A percentile compares a stretch with the other conserved stretches of the same genome.
Evolutionary conservation across 164 flowering plant species (phyloP).

Genomic region (Piper longum): DNA sequence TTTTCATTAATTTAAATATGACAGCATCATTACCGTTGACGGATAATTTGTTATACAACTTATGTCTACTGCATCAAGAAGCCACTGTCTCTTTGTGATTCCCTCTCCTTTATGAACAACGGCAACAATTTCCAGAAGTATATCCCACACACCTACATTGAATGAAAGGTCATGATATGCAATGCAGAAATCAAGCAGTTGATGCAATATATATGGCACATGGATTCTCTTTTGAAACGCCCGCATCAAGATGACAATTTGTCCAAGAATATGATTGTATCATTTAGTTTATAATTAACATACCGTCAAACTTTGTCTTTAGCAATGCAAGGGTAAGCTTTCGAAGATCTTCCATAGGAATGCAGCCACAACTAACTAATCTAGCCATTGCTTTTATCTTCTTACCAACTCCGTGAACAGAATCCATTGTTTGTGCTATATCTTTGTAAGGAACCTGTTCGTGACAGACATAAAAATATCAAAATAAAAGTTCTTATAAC

Average conservation of each 20-base stretch:
- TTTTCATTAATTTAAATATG: too few species aligned
- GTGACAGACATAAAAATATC: not conserved
- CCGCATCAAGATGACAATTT: not conserved
- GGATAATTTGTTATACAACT: slow-evolving; percentile 70
- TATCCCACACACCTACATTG: slow-evolving; percentile 52
- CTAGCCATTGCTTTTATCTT: slow-evolving; percentile 48
- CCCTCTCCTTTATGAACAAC: slow-evolving; percentile 53
- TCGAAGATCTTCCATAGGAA: slow-evolving; percentile 46
- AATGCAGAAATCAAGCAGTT: not conserved
- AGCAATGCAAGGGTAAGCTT: slow-evolving; percentile 39
- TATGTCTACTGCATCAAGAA: slow-evolving; percentile 59
- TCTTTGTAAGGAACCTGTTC: not conserved
- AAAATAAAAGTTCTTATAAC: not conserved
- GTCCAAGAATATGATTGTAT: not conserved
- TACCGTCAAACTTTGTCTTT: slow-evolving; percentile 47
- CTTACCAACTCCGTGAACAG: slow-evolving; percentile 23
- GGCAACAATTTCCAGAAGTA: slow-evolving; percentile 56
- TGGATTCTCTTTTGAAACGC: not conserved
- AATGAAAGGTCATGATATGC: not conserved
- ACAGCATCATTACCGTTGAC: slow-evolving; percentile 44
- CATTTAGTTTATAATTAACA: slow-evolving; percentile 13
- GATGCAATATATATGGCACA: too few species aligned
- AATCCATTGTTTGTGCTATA: slow-evolving; percentile 11
- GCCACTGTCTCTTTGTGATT: slow-evolving; percentile 64
- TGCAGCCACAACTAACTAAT: slow-evolving; percentile 42